phyloP scores from a whole-genome alignment of 2,329 filamentous ascomycete species.

The Beauveria sp. region DNA sequence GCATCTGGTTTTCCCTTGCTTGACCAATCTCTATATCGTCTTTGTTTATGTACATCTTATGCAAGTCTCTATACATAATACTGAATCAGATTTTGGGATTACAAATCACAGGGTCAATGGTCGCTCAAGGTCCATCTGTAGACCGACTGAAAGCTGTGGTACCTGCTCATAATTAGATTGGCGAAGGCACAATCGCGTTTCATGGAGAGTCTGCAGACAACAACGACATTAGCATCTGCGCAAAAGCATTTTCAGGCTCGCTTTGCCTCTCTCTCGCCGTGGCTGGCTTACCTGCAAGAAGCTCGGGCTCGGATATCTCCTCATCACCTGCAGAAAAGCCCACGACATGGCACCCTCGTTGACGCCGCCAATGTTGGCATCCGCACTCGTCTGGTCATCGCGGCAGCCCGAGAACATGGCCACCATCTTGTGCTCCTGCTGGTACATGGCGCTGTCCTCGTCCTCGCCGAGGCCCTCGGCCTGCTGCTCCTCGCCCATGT shows the following conservation, averaged over 20 bases:
- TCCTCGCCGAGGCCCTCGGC: neutral
- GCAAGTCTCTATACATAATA: neutral
- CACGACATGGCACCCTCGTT: conserved; percentile 11
- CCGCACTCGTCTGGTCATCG: conserved; percentile 61
- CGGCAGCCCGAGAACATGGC: conserved; percentile 91
- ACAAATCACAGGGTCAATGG: neutral
- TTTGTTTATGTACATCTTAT: neutral
- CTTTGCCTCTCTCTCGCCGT: no score
- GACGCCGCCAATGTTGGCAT: conserved; percentile 8
- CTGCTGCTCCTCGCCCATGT: conserved; percentile 10
- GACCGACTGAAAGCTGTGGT: conserved; percentile 9
- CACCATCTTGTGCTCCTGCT: conserved; percentile 34
- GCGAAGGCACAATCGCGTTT: conserved; percentile 5
- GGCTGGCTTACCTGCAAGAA: conserved; percentile 2
- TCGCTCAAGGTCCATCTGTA: conserved; percentile 8
- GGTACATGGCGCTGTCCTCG: conserved; percentile 3
- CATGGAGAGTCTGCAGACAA: neutral
- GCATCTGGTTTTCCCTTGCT: no score
- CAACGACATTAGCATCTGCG: neutral
- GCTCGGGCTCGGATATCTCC: neutral
- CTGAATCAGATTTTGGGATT: neutral
- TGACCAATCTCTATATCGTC: no score
- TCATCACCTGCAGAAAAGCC: conserved; percentile 10
- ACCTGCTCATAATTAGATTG: conserved; percentile 12
- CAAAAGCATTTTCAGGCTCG: no score